Conservation (phyloP, 2,329 filamentous ascomycete species). For the Pyrenochaeta sp. region DNA sequence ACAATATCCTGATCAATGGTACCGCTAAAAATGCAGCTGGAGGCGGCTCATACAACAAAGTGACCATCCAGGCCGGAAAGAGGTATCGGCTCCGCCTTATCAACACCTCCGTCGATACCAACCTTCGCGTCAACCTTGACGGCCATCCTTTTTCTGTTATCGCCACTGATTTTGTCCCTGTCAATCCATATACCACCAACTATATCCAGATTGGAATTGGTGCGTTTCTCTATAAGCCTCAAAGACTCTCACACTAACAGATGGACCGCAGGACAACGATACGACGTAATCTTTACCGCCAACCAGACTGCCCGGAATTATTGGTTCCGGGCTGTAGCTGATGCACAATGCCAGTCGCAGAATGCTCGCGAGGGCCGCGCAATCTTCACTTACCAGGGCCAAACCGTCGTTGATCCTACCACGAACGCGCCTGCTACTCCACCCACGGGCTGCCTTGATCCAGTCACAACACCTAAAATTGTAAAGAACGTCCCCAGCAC, state of each 20-base stretch:
- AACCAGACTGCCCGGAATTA: slow-evolving; percentile 42
- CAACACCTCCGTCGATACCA: slow-evolving; percentile 55
- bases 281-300: slow-evolving; percentile 48
- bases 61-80: slow-evolving; percentile 51
- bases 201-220: slow-evolving; percentile 52
- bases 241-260: no score
- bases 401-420: slow-evolving; percentile 47
- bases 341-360: slow-evolving; percentile 32
- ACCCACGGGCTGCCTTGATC: slow-evolving; percentile 47
- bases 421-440: slow-evolving; percentile 31
- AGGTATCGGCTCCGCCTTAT: slow-evolving; percentile 66
- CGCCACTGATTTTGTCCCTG: slow-evolving; percentile 43
- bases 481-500: slow-evolving; percentile 43
- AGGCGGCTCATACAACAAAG: slow-evolving; percentile 39
- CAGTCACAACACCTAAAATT: slow-evolving; percentile 46
- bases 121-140: slow-evolving; percentile 39
- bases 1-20: slow-evolving; percentile 62
- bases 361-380: slow-evolving; percentile 43
- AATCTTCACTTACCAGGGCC: slow-evolving; percentile 50
- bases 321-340: slow-evolving; percentile 45
- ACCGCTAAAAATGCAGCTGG: slow-evolving; percentile 60
- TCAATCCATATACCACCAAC: slow-evolving; percentile 43
- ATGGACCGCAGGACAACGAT: slow-evolving; percentile 33
- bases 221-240: neutral
- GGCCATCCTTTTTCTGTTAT: slow-evolving; percentile 44